Base-by-base conservation (phyloP, 768 basidiomycete genomes). In the Suillus lakei region DNA sequence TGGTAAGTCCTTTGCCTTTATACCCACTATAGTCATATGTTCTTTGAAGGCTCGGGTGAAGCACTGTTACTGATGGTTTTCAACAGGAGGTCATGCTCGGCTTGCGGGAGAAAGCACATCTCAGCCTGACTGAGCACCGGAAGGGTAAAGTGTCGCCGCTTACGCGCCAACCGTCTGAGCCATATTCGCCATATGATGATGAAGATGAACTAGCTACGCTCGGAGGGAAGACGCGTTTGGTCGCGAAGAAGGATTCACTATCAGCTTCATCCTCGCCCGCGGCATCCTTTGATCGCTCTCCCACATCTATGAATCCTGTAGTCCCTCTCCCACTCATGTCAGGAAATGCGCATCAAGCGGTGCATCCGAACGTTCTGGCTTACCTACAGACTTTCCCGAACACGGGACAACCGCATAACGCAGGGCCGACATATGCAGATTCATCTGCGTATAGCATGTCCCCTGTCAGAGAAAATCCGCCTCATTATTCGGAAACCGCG, bases 301-400 rank as follows among this genome's bases (percentile, higher is more conserved):
- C 91, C 9, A 85, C 80, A n/a, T 87, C 90, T 12, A 83, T 82
- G 55, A 88, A 91, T 69, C 91, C 91, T 2, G 83, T 92, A 30
- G 88, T 92, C 10, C 91, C 91, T 21, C 78, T 92, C 6, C 90
- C 90, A 3, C 72, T 92, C 30, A 62, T 63, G 46, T 82, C 84
- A 23, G 80, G 85, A 5, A 81, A 82, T 16, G 74, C 80, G 58
- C 83, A 82, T 61, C 79, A 83, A 30, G 80, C 82, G 26, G 80
- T 89, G 23, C 85, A 91, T 67, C 87, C 87, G 9, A 86, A 76
- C n/a, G 84, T 92, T 3, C 79, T 88, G 61, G 88, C 89, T 66
- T 93, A 93, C 71, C 76, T 93, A 63, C 83, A 83, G 53, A 87
- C 91, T 8, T 92, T 93, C 72, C 77, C 70, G 0, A 76, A 78